These are phyloP conservation scores for Penicillium sp. DNA, from an alignment of 2,329 filamentous ascomycete species.

Conservation along the genomic window DNA sequence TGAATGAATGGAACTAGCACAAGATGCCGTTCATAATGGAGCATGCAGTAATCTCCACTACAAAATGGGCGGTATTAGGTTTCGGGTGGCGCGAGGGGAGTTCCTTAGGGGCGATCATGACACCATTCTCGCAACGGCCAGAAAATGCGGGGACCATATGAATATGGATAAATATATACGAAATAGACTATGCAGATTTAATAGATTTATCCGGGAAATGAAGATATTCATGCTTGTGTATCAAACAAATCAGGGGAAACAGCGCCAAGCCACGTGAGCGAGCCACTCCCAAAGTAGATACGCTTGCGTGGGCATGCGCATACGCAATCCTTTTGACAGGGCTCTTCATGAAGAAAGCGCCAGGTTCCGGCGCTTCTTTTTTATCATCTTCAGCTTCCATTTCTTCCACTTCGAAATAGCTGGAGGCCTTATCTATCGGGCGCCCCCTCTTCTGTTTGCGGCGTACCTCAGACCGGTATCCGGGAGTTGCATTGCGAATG, in stretches of 20 bases:
- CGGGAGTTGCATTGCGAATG: constrained; percentile 17
- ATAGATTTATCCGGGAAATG: neutral
- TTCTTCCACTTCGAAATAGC: neutral
- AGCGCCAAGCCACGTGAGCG: constrained; percentile 19
- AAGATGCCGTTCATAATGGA: neutral
- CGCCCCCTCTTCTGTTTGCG: neutral
- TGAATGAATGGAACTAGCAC: neutral
- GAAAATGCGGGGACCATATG: neutral
- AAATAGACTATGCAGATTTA: neutral
- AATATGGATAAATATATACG: neutral
- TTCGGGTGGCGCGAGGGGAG: neutral
- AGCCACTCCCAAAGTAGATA: constrained; percentile 15
- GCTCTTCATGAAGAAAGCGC: neutral
- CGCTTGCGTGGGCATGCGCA: constrained; percentile 16
- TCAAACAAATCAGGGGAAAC: neutral
- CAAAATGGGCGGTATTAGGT: neutral
- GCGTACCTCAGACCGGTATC: constrained; percentile 6
- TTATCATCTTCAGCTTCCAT: neutral
- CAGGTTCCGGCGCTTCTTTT: neutral
- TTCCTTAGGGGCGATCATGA: neutral
- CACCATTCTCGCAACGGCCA: neutral
- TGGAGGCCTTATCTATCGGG: neutral
- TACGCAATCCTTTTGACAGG: constrained; percentile 16
- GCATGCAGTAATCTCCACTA: neutral
- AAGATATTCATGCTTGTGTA: neutral